Conservation (phyloP, 108 stramenopile genomes). For the Cyclotella kingstonii region DNA sequence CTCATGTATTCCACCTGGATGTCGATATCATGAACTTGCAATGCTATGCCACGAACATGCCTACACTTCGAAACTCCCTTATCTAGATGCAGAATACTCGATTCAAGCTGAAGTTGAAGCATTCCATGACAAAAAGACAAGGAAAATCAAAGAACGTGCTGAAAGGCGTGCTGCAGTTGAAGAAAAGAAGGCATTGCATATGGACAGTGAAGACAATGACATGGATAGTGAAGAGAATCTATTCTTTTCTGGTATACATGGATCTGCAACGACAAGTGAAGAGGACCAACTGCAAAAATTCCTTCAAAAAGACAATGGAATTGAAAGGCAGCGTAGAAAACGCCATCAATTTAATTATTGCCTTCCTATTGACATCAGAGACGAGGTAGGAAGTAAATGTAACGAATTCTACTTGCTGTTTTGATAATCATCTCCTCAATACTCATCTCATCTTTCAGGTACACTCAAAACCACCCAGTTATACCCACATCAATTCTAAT, state of each 20-base stretch:
- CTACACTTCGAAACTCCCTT: conserved; percentile 59
- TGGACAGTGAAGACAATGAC: neutral
- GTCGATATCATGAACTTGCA: conserved; percentile 80
- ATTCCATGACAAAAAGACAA: conserved; percentile 45
- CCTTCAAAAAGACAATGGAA: conserved; percentile 7
- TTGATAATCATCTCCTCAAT: neutral
- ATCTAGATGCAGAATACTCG: conserved; percentile 56
- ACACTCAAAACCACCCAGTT: conserved; percentile 68
- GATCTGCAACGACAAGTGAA: conserved; percentile 6
- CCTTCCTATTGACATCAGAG: conserved; percentile 63
- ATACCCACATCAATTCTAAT: conserved; percentile 57
- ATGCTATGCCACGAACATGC: conserved; percentile 86
- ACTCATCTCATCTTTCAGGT: conserved; percentile 21
- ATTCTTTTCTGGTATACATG: conserved; percentile 27
- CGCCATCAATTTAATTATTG: conserved; percentile 42
- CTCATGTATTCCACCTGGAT: conserved; percentile 83
- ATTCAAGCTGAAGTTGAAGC: conserved; percentile 54
- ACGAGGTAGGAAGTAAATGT: conserved; percentile 37
- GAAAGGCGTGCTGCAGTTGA: neutral
- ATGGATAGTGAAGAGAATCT: conserved; percentile 20
- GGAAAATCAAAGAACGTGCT: neutral
- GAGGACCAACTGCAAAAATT: conserved; percentile 21
- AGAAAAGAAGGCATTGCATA: neutral
- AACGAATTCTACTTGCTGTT: neutral
- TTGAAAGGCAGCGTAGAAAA: conserved; percentile 12